Percentiles rank a stretch among this genome's conserved stretches.
Conservation (phyloP, 768 basidiomycete species). For the Rhodotorula sphaerocarpa region DNA sequence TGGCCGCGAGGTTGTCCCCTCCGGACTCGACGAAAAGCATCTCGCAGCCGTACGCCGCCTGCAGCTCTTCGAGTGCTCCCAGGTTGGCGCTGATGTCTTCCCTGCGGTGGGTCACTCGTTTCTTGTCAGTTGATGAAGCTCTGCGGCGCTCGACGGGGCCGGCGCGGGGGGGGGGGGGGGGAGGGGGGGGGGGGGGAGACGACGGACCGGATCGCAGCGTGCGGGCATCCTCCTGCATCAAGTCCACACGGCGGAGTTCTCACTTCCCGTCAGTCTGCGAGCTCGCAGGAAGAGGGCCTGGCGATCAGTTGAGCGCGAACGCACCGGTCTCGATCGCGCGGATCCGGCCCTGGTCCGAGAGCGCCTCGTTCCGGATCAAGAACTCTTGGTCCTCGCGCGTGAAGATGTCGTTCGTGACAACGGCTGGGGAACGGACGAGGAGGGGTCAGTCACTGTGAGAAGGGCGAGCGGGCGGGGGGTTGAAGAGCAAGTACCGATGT, state of each 20-base stretch:
- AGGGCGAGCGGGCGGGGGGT: background rate
- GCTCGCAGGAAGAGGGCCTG: too few species aligned
- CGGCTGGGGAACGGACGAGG: conserved; percentile 52
- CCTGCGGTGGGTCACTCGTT: background rate
- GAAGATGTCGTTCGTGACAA: conserved; percentile 99
- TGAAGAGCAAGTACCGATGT: conserved; percentile 59
- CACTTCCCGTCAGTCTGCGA: too few species aligned
- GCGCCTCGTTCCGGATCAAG: conserved; percentile 80
- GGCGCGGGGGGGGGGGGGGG: too few species aligned
- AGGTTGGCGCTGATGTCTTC: conserved; percentile 98
- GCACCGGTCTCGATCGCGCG: conserved; percentile 88
- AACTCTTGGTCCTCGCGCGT: conserved; percentile 94
- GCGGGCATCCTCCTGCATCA: conserved; percentile 66
- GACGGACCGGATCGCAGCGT: conserved; percentile 73
- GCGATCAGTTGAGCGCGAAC: background rate
- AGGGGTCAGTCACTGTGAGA: too few species aligned
- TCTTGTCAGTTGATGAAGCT: too few species aligned
- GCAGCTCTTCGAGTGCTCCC: conserved; percentile 87
- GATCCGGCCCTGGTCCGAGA: conserved; percentile 68
- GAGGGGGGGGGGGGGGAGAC: too few species aligned
- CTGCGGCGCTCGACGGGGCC: too few species aligned
- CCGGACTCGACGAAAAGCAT: conserved; percentile 84
- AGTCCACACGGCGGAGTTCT: too few species aligned
- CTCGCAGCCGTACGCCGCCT: conserved; percentile 82
- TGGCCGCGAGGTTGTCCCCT: conserved; percentile 88